A percentile compares a stretch with the other conserved stretches of the same genome.
phyloP scores from a whole-genome alignment of 768 basidiomycete species.

The Russula sp. region DNA sequence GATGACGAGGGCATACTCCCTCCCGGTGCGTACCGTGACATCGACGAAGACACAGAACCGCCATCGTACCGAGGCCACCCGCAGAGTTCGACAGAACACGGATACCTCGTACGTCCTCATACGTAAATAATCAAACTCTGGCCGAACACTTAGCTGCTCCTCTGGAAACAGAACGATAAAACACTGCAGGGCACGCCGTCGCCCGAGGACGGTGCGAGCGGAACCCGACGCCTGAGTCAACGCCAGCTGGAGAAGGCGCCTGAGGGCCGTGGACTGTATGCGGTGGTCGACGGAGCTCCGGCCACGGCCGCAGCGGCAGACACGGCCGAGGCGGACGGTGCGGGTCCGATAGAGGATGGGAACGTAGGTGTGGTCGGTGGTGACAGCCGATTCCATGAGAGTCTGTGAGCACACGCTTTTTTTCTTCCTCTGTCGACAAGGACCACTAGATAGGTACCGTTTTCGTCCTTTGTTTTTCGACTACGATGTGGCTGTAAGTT shows the following conservation, averaged over 20 bases:
- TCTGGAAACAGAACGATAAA: constrained; percentile 32
- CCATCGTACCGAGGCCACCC: constrained; percentile 54
- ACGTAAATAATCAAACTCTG: too few relatives aligned
- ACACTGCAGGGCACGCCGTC: constrained; percentile 22
- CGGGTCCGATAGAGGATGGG: constrained; percentile 13
- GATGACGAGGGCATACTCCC: constrained; percentile 44
- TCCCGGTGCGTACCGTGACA: constrained; percentile 32
- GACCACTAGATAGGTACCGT: background rate
- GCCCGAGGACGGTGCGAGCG: constrained; percentile 27
- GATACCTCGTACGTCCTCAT: constrained; percentile 45
- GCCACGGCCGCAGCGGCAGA: background rate
- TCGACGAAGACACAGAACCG: constrained; percentile 43
- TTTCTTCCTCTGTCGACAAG: too few relatives aligned
- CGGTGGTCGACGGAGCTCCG: constrained; percentile 6
- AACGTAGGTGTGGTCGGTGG: constrained; percentile 1
- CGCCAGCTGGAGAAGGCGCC: constrained; percentile 72
- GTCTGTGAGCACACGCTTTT: background rate
- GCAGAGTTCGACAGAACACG: constrained; percentile 32
- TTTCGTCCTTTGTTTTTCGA: background rate
- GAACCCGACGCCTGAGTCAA: constrained; percentile 42
- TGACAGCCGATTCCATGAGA: constrained; percentile 9
- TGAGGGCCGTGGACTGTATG: constrained; percentile 41
- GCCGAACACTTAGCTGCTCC: background rate
- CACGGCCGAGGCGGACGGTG: constrained; percentile 21
- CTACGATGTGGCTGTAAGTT: background rate